phyloP scores from a whole-genome alignment of 768 basidiomycete species.

The Amanita rimosa region DNA sequence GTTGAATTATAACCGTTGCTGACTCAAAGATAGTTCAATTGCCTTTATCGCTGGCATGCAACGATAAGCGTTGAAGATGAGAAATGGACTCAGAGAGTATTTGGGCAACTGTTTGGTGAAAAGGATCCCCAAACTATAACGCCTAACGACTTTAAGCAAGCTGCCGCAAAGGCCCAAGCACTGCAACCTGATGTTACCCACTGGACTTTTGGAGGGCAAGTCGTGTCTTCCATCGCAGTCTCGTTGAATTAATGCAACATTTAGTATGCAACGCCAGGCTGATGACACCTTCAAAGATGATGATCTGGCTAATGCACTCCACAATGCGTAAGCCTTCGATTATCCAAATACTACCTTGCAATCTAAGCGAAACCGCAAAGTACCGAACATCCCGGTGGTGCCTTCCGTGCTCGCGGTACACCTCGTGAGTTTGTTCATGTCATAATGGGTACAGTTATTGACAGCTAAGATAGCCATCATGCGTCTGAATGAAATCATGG shows the following conservation, averaged over 20 bases:
- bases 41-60: slow-evolving; percentile 77
- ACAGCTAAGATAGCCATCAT: slow-evolving; percentile 32
- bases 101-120: slow-evolving; percentile 40
- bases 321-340: slow-evolving; percentile 44
- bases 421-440: slow-evolving; percentile 27
- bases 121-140: slow-evolving; percentile 37
- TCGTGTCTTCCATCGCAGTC: slow-evolving; percentile 3
- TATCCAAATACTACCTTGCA: neutral
- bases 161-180: slow-evolving; percentile 25
- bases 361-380: slow-evolving; percentile 20
- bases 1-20: neutral
- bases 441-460: neutral
- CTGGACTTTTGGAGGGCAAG: slow-evolving; percentile 62
- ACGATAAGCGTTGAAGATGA: slow-evolving; percentile 67
- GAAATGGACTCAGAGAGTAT: slow-evolving; percentile 46
- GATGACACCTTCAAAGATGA: slow-evolving; percentile 58
- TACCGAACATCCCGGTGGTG: slow-evolving; percentile 58
- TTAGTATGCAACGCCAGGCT: slow-evolving; percentile 42
- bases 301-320: slow-evolving; percentile 55
- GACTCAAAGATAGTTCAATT: slow-evolving; percentile 51
- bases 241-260: neutral
- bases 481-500: slow-evolving; percentile 76
- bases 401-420: slow-evolving; percentile 69
- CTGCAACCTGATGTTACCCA: slow-evolving; percentile 35
- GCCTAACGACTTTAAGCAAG: slow-evolving; percentile 38